These are phyloP conservation scores for Zarea fungicola DNA, from an alignment of 2,329 filamentous ascomycete genomes.

Conservation along the genomic window DNA sequence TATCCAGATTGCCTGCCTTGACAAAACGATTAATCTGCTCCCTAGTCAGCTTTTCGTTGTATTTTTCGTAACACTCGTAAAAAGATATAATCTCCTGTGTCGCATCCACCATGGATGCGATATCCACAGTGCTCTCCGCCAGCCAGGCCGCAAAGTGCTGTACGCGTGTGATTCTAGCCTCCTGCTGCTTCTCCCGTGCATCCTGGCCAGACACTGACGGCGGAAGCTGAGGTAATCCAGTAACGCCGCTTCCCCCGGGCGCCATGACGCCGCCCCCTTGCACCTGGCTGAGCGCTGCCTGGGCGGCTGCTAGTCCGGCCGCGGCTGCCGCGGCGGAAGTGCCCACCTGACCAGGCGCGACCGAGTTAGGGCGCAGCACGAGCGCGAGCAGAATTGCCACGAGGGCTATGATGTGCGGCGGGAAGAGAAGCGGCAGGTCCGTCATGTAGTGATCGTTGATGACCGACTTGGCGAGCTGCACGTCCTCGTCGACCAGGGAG, in stretches of 20 bases:
- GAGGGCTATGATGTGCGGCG: conserved; percentile 84
- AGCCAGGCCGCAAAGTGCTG: conserved; percentile 68
- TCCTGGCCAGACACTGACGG: conserved; percentile 20
- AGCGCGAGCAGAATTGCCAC: conserved; percentile 79
- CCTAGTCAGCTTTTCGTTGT: conserved; percentile 53
- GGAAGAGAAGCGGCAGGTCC: conserved; percentile 77
- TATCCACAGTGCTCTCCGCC: conserved; percentile 78
- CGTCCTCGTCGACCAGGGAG: conserved; percentile 70
- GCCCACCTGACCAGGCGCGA: conserved; percentile 24
- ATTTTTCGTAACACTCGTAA: conserved; percentile 65
- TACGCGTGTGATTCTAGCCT: conserved; percentile 59
- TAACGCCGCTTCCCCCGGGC: not conserved
- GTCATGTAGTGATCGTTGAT: conserved; percentile 93
- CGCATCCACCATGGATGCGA: conserved; percentile 79
- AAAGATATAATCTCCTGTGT: conserved; percentile 88
- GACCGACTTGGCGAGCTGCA: conserved; percentile 70
- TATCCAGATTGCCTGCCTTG: conserved; percentile 52
- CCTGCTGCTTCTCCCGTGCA: conserved; percentile 45
- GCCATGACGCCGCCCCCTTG: conserved; percentile 25
- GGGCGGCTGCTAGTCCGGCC: conserved; percentile 44
- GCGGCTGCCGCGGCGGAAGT: conserved; percentile 29
- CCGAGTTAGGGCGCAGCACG: conserved; percentile 61
- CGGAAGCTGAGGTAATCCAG: not conserved
- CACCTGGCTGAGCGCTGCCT: conserved; percentile 44
- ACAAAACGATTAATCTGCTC: conserved; percentile 56